Base-by-base conservation (phyloP, 2,329 filamentous ascomycete species). In the Monilinia fructigena region DNA sequence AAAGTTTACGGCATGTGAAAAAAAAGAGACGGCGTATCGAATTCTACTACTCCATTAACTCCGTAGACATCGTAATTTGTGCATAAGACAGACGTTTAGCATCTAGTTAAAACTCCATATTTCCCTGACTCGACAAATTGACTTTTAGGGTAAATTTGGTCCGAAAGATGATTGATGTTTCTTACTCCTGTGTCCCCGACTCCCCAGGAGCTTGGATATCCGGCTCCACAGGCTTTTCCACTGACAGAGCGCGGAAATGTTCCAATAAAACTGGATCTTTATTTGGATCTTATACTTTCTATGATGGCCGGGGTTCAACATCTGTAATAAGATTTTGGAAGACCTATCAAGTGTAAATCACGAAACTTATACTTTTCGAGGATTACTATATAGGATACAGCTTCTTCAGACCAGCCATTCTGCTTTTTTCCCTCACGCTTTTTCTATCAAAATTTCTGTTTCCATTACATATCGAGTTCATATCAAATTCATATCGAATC, bases 231-330 rank as follows among this genome's bases (percentile, higher is more conserved):
- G 47, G 53, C 42, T 48, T 58, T 52, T 28, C 12, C 42, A 42
- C 20, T 59, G 54, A 59, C 63, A 42, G 31, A 65, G 54, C 31
- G 63, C 63, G 63, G 63, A 65, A 45, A 48, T 40, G 14, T 65
- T 48, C 31, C 54, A 20, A 48, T 1, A 47, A 47, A 20, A 50
- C 35, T 50, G 45, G 45, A 48, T 48, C 20, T 26, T 26, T 61
- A 50, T 50, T 61, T 50, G 60, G 60, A 55, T 53, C n/a, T 53
- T 63, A 63, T 63, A 63, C 60, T 63, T 63, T 61, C 45, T 23
- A 38, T 18, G 45, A 38, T 60, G 47, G 47, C 45, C 45, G 47
- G 58, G 58, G 58, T 48, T 59, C 42, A 59, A 59, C 35, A 48
- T 60, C 58, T 50, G 45, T 50, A 61, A 61, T 61, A 50, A 61